phyloP scores from a whole-genome alignment of 2,329 filamentous ascomycete species.

The Teratosphaeria gauchensis region DNA sequence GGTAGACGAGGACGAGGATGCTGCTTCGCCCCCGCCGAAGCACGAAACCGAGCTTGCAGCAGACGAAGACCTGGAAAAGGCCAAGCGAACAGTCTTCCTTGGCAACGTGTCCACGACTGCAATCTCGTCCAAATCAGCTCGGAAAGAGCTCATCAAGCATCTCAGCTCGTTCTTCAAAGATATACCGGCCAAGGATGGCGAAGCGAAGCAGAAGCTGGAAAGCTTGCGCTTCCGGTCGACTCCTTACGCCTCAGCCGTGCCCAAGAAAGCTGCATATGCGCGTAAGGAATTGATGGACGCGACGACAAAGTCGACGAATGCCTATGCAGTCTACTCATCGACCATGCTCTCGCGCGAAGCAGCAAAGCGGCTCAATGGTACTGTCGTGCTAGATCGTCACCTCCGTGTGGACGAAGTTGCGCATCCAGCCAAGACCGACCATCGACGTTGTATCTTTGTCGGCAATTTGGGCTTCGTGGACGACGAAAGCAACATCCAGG shows the following conservation, averaged over 20 bases:
- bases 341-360: slow-evolving; percentile 66
- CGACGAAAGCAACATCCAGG: slow-evolving; percentile 63
- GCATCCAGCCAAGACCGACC: slow-evolving; percentile 71
- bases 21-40: slow-evolving; percentile 48
- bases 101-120: slow-evolving; percentile 79
- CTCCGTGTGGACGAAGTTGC: slow-evolving; percentile 84
- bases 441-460: slow-evolving; percentile 88
- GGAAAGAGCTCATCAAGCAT: slow-evolving; percentile 67
- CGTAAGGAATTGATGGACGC: slow-evolving; percentile 83
- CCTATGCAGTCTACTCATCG: slow-evolving; percentile 82
- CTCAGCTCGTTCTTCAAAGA: slow-evolving; percentile 61
- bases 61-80: slow-evolving; percentile 64
- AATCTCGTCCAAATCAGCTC: slow-evolving; percentile 71
- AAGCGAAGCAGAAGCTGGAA: slow-evolving; percentile 62
- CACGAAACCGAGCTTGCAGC: slow-evolving; percentile 39
- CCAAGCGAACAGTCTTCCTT: slow-evolving; percentile 81
- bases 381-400: slow-evolving; percentile 73
- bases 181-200: slow-evolving; percentile 17
- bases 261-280: slow-evolving; percentile 90
- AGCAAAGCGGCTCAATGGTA: slow-evolving; percentile 70
- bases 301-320: slow-evolving; percentile 87
- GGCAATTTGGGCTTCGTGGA: slow-evolving; percentile 95
- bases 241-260: slow-evolving; percentile 70
- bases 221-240: slow-evolving; percentile 92
- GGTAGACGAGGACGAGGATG: slow-evolving; percentile 31